Conservation (phyloP, 768 basidiomycete species). For the Chalciporus chontae region DNA sequence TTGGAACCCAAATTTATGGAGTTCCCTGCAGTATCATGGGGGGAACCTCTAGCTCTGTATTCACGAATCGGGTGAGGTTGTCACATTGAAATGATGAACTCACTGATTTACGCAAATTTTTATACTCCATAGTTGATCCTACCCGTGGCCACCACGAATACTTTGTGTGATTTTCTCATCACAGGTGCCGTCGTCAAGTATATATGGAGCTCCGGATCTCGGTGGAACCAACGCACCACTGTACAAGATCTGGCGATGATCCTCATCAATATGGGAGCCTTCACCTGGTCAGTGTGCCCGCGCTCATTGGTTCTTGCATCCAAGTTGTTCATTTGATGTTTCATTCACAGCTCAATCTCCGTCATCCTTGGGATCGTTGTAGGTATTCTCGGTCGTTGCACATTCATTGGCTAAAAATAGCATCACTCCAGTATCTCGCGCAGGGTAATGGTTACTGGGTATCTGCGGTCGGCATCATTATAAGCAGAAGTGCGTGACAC, state of each 20-base stretch:
- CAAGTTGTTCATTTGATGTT: not conserved
- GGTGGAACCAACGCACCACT: not conserved
- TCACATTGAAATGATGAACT: not conserved
- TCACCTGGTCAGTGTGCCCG: not conserved
- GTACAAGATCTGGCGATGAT: not conserved
- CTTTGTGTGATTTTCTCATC: not conserved
- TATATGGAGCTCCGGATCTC: not conserved
- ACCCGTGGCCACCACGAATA: not conserved
- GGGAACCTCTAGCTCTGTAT: not conserved
- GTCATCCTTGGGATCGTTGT: not conserved
- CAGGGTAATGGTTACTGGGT: not conserved
- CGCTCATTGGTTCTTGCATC: not conserved
- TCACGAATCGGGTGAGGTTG: not conserved
- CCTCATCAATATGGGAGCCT: not conserved
- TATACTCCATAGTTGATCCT: not conserved
- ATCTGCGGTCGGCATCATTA: not conserved
- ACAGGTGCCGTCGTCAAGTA: not conserved
- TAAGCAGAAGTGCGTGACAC: not conserved
- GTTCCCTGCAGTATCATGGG: not conserved
- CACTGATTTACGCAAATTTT: not conserved
- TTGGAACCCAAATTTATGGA: not conserved
- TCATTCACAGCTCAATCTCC: not conserved
- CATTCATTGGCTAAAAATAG: not conserved
- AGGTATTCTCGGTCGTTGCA: not conserved
- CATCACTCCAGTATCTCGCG: not conserved